Base-by-base conservation (phyloP, 2,329 filamentous ascomycete species). In the Ustilaginoidea virens region DNA sequence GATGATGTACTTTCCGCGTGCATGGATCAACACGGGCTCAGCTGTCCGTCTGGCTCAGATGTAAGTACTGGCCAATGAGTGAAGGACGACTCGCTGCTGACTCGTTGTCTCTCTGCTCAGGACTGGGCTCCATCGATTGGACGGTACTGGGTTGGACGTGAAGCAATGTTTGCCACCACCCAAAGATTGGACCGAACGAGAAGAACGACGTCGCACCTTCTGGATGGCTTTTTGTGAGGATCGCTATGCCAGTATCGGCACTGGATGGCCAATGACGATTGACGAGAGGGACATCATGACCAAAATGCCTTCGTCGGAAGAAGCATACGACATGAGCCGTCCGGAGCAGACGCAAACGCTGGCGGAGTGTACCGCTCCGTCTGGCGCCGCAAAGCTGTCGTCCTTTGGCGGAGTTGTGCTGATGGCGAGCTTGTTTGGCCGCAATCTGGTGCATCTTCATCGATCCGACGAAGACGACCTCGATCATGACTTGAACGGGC, bases 1-100 rank as follows among this genome's bases (percentile, higher is more conserved):
- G 56, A 80, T 81, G 67, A 93, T 96, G 81, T 92, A 85, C 51
- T 96, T 96, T 42, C 87, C 90, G 1, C 66, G 90, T 39, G 90
- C 90, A 1, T 96, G 90, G 90, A 73, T 93, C 58, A 94, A 81
- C 40, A 78, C 81, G 3, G 90, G 87, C 14, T 67, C 80, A 36
- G 79, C 79, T 4, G 71, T 78, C n/a, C 70, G 87, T 28, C 55
- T 96, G 30, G 71, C 72, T 28, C 78, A 92, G 45, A 94, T 96
- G 87, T 74, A 48, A 50, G 66, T 49, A 13, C 11, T 8, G 4
- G 14, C 15, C 10, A 7, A 8, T 19, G 18, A 21, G 13, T 20
- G 16, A 7, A 20, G 19, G 19, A 7, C 19, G 11, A 20, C 7
- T 20, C 7, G 19, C 19, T 20, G 19, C 7, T 37, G 37, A 55